These are phyloP conservation scores for Metarhizium brunneum DNA, from an alignment of 2,329 filamentous ascomycete genomes.

Conservation along the genomic window DNA sequence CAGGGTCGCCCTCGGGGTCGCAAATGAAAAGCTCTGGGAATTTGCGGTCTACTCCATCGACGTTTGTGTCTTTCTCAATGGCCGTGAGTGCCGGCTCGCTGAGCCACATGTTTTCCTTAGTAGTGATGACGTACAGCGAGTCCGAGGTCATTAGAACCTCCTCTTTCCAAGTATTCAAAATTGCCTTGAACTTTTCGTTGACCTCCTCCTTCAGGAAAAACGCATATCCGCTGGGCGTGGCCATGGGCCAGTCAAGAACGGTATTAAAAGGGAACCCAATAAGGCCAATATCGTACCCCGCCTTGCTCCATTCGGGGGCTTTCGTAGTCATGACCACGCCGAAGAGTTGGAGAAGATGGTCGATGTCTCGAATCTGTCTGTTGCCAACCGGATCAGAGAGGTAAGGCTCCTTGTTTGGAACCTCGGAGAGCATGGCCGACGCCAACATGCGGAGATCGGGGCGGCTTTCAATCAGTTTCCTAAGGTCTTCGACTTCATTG, in stretches of 20 bases:
- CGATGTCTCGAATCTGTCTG: slow-evolving; percentile 7
- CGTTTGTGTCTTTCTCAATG: slow-evolving; percentile 41
- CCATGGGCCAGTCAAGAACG: not conserved
- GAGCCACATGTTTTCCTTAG: slow-evolving; percentile 43
- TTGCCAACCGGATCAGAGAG: slow-evolving; percentile 7
- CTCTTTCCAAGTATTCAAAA: slow-evolving; percentile 47
- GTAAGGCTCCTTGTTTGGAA: slow-evolving; percentile 13
- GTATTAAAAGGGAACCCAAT: slow-evolving; percentile 48
- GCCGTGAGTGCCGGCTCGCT: slow-evolving; percentile 37
- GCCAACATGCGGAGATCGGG: slow-evolving; percentile 14
- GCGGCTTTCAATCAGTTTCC: slow-evolving; percentile 6
- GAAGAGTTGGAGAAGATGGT: slow-evolving; percentile 12
- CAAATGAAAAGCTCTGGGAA: slow-evolving; percentile 58
- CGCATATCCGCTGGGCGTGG: slow-evolving; percentile 31
- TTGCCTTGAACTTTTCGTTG: slow-evolving; percentile 41
- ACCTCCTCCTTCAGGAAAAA: slow-evolving; percentile 46
- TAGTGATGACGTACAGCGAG: slow-evolving; percentile 40
- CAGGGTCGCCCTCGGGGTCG: slow-evolving; percentile 33
- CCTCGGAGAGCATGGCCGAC: slow-evolving; percentile 11
- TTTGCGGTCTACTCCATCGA: slow-evolving; percentile 27
- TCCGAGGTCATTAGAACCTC: slow-evolving; percentile 37
- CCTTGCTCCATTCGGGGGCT: slow-evolving; percentile 10
- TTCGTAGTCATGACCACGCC: slow-evolving; percentile 7
- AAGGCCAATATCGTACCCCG: slow-evolving; percentile 22
- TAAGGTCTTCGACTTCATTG: slow-evolving; percentile 1